Conservation (phyloP, 495 filamentous ascomycete species). For the Delitschia confertaspora region DNA sequence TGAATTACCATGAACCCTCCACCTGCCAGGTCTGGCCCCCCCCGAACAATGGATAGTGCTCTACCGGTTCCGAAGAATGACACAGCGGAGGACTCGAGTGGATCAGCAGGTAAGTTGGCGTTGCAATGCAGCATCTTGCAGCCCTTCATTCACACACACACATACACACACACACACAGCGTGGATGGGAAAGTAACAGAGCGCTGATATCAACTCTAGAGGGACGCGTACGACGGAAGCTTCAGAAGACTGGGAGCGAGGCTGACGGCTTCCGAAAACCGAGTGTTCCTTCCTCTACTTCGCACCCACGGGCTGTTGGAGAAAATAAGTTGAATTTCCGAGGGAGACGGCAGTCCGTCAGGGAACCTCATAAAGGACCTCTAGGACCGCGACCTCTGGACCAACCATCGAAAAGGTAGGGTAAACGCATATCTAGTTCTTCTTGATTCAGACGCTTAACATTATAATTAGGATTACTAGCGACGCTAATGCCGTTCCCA, state of each 20-base stretch:
- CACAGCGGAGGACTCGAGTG: slow-evolving; percentile 27
- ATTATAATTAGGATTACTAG: slow-evolving; percentile 19
- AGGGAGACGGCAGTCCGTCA: slow-evolving; percentile 23
- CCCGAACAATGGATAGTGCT: slow-evolving; percentile 25
- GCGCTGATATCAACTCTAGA: slow-evolving; percentile 19
- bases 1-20: slow-evolving; percentile 22
- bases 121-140: neutral
- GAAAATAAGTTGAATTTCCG: slow-evolving; percentile 26
- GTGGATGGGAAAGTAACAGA: slow-evolving; percentile 11
- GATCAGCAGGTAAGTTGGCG: slow-evolving; percentile 26
- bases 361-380: slow-evolving; percentile 28
- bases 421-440: neutral
- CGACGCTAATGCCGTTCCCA: slow-evolving; percentile 18
- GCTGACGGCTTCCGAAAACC: slow-evolving; percentile 24
- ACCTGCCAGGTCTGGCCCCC: slow-evolving; percentile 14
- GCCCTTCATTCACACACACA: neutral
- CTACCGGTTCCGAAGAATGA: slow-evolving; percentile 17
- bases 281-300: slow-evolving; percentile 10
- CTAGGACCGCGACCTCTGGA: slow-evolving; percentile 32
- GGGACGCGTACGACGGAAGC: slow-evolving; percentile 31
- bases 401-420: slow-evolving; percentile 28
- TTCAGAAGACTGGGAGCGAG: slow-evolving; percentile 27
- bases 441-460: neutral
- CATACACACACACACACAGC: neutral
- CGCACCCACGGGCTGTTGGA: slow-evolving; percentile 4